Base-by-base conservation (phyloP, 495 filamentous ascomycete species). In the Cudoniella acicularis region DNA sequence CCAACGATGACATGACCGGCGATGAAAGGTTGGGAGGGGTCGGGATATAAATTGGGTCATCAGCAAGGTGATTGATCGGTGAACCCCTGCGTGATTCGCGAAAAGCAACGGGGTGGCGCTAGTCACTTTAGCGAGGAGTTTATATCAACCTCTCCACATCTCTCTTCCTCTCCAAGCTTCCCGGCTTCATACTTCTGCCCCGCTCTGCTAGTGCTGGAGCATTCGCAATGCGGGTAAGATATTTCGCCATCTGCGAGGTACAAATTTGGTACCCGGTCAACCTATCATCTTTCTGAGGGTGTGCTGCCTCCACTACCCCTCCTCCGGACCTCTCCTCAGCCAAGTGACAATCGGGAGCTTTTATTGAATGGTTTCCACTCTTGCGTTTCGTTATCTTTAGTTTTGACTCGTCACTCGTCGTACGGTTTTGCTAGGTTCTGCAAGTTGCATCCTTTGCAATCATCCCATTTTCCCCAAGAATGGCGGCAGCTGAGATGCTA, bases 41-140 rank as follows among this genome's bases (percentile, higher is more conserved):
- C 18, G 48, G 10, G 30, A 36, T 36, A 36, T 36, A 36, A 36
- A 36, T 36, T n/a, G 11, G 10, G 48, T 50, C 22, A 25, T 21
- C 13, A 50, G 10, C 13, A 53, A 21, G 24, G 17, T 57, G 55
- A 57, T 57, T 57, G 55, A 57, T 11, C n/a, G 47, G 9, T 49
- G 47, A 57, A 57, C 23, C 46, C 55, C 55, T 50, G 45, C 1
- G 1, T n/a, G 2, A 24, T 57, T 57, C 55, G 23, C 40, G 24
- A 40, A 20, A 2, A 42, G 40, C 18, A 18, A 43, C 21, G 22
- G 18, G 52, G 26, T 4, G 30, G 30, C 30, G 13, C 30, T 4
- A 36, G 6, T 36, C 4, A 36, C 30, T 36, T 36, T 6, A 36
- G 30, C 30, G 30, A 36, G 6, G 30, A 36, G 30, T 4, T 36